Conservation (phyloP, 2,329 filamentous ascomycete genomes). For the Apiospora pterosperma region DNA sequence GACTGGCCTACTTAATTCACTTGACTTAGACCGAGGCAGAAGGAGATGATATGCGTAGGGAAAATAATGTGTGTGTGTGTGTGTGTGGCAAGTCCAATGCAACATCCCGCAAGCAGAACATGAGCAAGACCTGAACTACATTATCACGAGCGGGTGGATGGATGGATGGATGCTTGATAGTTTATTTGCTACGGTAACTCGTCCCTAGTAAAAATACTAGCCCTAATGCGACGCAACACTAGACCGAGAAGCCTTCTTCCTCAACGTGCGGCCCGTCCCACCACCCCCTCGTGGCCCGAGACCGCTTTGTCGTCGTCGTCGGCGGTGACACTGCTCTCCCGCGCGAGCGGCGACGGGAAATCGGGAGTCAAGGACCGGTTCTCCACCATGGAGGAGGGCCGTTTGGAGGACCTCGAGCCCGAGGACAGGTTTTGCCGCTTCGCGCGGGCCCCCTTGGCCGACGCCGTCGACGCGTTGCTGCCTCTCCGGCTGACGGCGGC, state of each 20-base stretch:
- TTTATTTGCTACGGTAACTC: not conserved
- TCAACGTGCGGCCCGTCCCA: slow-evolving; percentile 4
- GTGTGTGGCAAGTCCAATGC: not conserved
- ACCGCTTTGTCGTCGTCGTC: slow-evolving; percentile 8
- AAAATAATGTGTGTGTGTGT: no score
- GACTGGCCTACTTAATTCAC: no score
- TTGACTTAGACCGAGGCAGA: no score
- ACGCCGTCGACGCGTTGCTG: slow-evolving; percentile 44
- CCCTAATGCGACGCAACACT: slow-evolving; percentile 6
- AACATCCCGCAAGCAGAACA: not conserved
- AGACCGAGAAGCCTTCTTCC: slow-evolving; percentile 9
- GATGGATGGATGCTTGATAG: not conserved
- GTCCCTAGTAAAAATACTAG: not conserved
- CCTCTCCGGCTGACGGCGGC: slow-evolving; percentile 35
- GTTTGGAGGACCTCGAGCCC: slow-evolving; percentile 35
- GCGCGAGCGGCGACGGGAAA: slow-evolving; percentile 49
- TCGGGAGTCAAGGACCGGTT: slow-evolving; percentile 54
- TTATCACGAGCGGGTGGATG: no score
- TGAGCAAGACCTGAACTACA: not conserved
- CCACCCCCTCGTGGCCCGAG: not conserved
- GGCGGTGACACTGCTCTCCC: slow-evolving; percentile 38
- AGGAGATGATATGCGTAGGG: no score
- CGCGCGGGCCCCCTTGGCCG: slow-evolving; percentile 45
- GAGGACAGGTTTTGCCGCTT: slow-evolving; percentile 44
- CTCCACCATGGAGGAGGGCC: slow-evolving; percentile 36